These are phyloP conservation scores for Backusella tarrabulga DNA, from an alignment of 192 early-diverging fungal species.

Conservation along the genomic window DNA sequence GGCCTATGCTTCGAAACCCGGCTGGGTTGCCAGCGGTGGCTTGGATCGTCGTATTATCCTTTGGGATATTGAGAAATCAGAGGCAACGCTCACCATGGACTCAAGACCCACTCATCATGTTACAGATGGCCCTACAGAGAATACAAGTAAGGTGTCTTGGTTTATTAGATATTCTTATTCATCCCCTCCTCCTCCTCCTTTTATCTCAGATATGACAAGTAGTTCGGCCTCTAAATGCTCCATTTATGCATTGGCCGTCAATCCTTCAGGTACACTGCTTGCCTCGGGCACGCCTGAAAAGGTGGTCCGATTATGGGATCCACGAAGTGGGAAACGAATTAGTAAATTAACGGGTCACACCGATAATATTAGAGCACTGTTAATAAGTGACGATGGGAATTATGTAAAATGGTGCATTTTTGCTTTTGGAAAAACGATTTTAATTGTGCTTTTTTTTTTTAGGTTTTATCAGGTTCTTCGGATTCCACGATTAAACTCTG, in stretches of 20 bases:
- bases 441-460: no score
- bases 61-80: conserved; percentile 82
- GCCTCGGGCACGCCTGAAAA: conserved; percentile 94
- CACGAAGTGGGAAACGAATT: conserved; percentile 65
- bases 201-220: background rate
- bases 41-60: conserved; percentile 84
- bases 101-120: conserved; percentile 4
- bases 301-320: conserved; percentile 89
- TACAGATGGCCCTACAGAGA: background rate
- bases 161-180: background rate
- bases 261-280: conserved; percentile 74
- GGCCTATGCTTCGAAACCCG: conserved; percentile 66
- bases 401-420: conserved; percentile 12
- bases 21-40: conserved; percentile 87
- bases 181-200: background rate
- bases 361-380: conserved; percentile 87
- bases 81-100: conserved; percentile 3
- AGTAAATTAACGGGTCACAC: conserved; percentile 87
- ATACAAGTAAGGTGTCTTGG: background rate
- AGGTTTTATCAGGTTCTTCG: conserved; percentile 86
- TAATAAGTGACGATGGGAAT: conserved; percentile 86
- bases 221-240: conserved; percentile 48
- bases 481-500: conserved; percentile 96
- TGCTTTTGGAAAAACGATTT: no score
- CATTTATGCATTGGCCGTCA: conserved; percentile 87